Evolutionary conservation across 305 asterid genomes (phyloP).

Genomic region (Fraxinus sp.): DNA sequence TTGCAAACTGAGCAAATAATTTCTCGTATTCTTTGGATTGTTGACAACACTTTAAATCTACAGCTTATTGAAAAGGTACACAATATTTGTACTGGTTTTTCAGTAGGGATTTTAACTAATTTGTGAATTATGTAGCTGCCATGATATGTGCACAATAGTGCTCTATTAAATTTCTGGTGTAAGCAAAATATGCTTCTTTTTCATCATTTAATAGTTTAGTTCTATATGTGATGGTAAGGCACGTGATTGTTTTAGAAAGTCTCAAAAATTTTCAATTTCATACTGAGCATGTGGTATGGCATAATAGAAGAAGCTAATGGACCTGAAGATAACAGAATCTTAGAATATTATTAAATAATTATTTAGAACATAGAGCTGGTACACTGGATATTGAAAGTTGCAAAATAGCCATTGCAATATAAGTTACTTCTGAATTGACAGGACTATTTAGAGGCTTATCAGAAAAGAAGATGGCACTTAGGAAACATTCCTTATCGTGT

Average conservation of each 20-base stretch:
- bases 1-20: constrained; percentile 63
- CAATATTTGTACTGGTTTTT: constrained; percentile 15
- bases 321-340: constrained; percentile 9
- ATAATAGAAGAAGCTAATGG: constrained; percentile 15
- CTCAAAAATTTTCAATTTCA: background rate
- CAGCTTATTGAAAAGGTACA: constrained; percentile 76
- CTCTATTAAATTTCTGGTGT: background rate
- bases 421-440: background rate
- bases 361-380: background rate
- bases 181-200: background rate
- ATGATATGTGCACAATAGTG: background rate
- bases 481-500: background rate
- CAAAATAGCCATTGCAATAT: background rate
- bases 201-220: background rate
- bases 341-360: background rate
- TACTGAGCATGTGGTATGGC: background rate
- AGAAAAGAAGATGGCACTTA: background rate
- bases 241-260: background rate
- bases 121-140: constrained; percentile 11
- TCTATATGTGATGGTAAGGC: constrained; percentile 9
- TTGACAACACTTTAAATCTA: constrained; percentile 77
- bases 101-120: constrained; percentile 18
- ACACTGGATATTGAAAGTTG: background rate
- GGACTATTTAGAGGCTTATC: background rate
- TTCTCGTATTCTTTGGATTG: constrained; percentile 80